Evolutionary conservation across 768 basidiomycete species (phyloP), one percentile per base, ranked within the genome.

Genomic region (Crepidotus variabilis): DNA sequence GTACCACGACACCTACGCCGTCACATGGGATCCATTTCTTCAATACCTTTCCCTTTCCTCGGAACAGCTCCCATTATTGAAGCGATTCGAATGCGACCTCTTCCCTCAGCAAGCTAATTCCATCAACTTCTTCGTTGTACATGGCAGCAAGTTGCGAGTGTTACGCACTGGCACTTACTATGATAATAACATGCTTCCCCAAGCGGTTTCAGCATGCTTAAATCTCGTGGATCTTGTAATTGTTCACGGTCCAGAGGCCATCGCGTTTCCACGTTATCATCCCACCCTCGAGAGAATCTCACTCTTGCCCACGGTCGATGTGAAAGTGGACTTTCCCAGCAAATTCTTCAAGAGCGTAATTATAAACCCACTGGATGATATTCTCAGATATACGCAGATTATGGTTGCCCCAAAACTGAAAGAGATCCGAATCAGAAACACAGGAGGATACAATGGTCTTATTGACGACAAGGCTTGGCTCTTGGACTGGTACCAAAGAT

Each of bases 31-130:
- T 34, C 67, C 71, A 2, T 67, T 80, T 58, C 62, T 80, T 20
- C 63, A 65, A 32, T 71, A 71, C 57, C 65, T 79, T 16, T 65
- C 71, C 48, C 58, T 65, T 13, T 65, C 67, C 1, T 58, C 71
- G 0, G 57, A 66, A 22, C 73, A 76, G 39, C 65, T 80, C 2
- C 78, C 79, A 1, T 61, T 59, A 13, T 64, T 80, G n/a, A 65
- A 69, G 9, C 70, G 77, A n/a, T 67, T 80, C 33, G 79, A 80
- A 55, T 69, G 74, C 7, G 77, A 77, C 6, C 67, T 75, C 1
- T 75, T 78, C 32, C 77, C 55, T n/a, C 52, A 45, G n/a, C 21
- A 65, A 7, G 39, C 59, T 14, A 46, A 69, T 28, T 65, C 69
- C 4, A 64, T 70, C 39, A 45, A 52, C 2, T 80, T 80, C 57